phyloP scores from a whole-genome alignment of 371 early-diverging fungal genomes.

The Mucor saturninus region DNA sequence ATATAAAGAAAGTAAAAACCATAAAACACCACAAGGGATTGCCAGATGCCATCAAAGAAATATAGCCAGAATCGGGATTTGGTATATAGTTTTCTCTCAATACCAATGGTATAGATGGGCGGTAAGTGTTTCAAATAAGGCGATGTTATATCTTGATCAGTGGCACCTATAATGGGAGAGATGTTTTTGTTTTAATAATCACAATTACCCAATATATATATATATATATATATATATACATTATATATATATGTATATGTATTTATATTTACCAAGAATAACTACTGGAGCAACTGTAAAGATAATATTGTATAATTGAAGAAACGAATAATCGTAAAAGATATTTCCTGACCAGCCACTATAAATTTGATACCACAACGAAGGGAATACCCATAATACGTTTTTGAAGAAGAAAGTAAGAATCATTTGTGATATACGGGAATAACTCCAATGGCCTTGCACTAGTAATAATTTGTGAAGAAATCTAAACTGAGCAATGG shows the following conservation, averaged over 20 bases:
- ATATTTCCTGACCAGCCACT: constrained; percentile 82
- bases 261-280: constrained; percentile 33
- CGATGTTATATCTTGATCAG: constrained; percentile 67
- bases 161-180: constrained; percentile 39
- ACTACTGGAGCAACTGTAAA: constrained; percentile 77
- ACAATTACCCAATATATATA: background rate
- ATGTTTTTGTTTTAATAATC: background rate
- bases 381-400: constrained; percentile 83
- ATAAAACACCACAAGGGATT: constrained; percentile 71
- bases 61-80: constrained; percentile 65
- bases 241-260: background rate
- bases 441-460: constrained; percentile 91
- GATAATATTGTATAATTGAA: constrained; percentile 82
- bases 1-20: constrained; percentile 59
- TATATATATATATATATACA: background rate
- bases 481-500: constrained; percentile 90
- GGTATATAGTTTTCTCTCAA: constrained; percentile 63
- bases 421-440: constrained; percentile 87
- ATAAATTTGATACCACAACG: constrained; percentile 86
- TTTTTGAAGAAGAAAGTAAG: constrained; percentile 95
- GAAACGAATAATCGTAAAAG: constrained; percentile 87
- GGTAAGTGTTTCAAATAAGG: constrained; percentile 67
- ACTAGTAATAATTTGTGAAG: constrained; percentile 80
- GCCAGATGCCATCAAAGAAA: constrained; percentile 74
- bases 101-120: constrained; percentile 68